Evolutionary conservation across 1,284 basidiomycete species (phyloP).

Genomic region (Cutaneotrichosporon cyanovorans): DNA sequence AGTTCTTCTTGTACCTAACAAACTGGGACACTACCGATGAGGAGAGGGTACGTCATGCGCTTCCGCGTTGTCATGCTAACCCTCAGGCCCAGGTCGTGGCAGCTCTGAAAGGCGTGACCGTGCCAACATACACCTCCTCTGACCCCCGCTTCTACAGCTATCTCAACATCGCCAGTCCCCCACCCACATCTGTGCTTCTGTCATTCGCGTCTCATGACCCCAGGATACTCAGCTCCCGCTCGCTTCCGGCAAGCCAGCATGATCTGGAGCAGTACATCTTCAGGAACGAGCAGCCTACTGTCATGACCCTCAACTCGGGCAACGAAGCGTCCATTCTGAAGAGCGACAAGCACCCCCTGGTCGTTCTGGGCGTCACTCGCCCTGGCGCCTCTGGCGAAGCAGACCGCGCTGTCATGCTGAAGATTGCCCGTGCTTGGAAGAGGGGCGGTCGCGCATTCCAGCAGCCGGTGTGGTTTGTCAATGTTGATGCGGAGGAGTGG

Average conservation of each 20-base stretch:
- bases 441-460: constrained; percentile 39
- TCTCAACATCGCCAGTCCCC: constrained; percentile 51
- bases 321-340: constrained; percentile 77
- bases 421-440: constrained; percentile 61
- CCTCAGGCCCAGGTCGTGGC: constrained; percentile 49
- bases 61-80: neutral
- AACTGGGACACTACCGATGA: constrained; percentile 43
- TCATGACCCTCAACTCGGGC: constrained; percentile 61
- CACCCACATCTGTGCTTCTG: constrained; percentile 55
- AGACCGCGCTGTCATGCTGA: constrained; percentile 51
- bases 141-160: constrained; percentile 51
- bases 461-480: constrained; percentile 68
- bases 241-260: constrained; percentile 28
- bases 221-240: constrained; percentile 17
- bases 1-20: constrained; percentile 69
- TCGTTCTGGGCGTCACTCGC: constrained; percentile 55
- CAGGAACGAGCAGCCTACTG: constrained; percentile 60
- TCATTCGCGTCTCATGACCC: constrained; percentile 61
- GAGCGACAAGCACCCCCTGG: constrained; percentile 58
- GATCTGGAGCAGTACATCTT: constrained; percentile 53
- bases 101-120: constrained; percentile 58
- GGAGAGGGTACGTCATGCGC: constrained; percentile 41
- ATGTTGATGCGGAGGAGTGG: constrained; percentile 77
- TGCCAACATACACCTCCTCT: constrained; percentile 54
- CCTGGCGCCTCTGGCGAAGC: constrained; percentile 29